phyloP scores from a whole-genome alignment of 495 filamentous ascomycete species.

The Recurvomyces mirabilis region DNA sequence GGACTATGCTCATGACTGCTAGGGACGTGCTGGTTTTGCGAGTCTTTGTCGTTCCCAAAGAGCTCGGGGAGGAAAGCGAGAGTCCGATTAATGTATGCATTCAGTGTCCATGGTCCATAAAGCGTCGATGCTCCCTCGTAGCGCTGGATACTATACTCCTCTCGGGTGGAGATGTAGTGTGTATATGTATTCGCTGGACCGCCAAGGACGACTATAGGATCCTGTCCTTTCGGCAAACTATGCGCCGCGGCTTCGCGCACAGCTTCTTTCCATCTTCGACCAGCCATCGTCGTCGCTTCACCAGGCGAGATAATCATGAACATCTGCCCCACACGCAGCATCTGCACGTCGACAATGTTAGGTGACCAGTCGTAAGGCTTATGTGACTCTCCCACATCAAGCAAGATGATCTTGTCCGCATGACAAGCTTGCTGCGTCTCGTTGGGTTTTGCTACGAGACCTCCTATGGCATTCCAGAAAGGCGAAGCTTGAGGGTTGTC shows the following conservation, averaged over 20 bases:
- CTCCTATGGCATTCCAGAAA: slow-evolving; percentile 67
- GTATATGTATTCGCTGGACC: slow-evolving; percentile 92
- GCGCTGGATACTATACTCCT: slow-evolving; percentile 82
- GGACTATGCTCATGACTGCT: slow-evolving; percentile 40
- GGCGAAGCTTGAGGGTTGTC: slow-evolving; percentile 66
- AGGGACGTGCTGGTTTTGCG: slow-evolving; percentile 34
- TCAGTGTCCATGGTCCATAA: slow-evolving; percentile 83
- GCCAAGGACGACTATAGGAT: slow-evolving; percentile 75
- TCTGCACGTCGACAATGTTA: slow-evolving; percentile 87
- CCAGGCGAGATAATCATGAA: slow-evolving; percentile 80
- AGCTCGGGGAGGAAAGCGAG: slow-evolving; percentile 63
- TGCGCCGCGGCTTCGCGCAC: slow-evolving; percentile 41
- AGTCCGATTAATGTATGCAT: slow-evolving; percentile 82
- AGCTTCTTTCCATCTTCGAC: slow-evolving; percentile 81
- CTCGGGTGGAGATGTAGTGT: slow-evolving; percentile 87
- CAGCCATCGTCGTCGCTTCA: slow-evolving; percentile 92
- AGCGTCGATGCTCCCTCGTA: slow-evolving; percentile 95
- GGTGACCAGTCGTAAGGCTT: slow-evolving; percentile 82
- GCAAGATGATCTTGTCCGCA: slow-evolving; percentile 70
- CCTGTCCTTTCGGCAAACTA: background rate
- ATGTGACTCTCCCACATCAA: slow-evolving; percentile 75
- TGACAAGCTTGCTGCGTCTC: slow-evolving; percentile 69
- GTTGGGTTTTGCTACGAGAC: slow-evolving; percentile 58
- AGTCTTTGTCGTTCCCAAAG: no score
- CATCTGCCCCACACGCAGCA: slow-evolving; percentile 77